phyloP scores from a whole-genome alignment of 352 stramenopile genomes.

The Globisporangium radiosum region DNA sequence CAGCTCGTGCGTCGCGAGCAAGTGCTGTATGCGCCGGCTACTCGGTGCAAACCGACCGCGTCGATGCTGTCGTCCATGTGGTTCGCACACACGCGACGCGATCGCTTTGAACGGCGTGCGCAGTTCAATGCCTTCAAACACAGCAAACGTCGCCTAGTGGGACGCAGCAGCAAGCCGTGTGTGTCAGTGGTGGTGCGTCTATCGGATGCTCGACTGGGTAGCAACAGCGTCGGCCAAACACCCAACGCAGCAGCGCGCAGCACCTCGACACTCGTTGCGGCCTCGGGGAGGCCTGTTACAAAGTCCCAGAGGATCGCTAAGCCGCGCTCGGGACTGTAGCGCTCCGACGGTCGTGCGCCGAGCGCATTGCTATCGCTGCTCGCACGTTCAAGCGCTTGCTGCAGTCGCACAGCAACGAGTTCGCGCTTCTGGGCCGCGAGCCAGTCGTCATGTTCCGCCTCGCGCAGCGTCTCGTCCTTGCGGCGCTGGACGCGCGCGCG shows the following conservation, averaged over 20 bases:
- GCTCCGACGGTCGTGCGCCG: background rate
- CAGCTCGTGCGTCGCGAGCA: constrained; percentile 16
- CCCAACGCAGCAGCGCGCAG: background rate
- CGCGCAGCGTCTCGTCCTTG: constrained; percentile 35
- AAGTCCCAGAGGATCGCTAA: constrained; percentile 50
- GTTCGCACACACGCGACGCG: constrained; percentile 21
- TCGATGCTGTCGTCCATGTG: constrained; percentile 18
- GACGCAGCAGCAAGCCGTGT: no score
- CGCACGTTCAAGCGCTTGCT: constrained; percentile 26
- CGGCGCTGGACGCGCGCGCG: constrained; percentile 37
- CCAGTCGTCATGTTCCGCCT: constrained; percentile 41
- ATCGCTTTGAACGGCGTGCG: constrained; percentile 40
- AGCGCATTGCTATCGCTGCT: background rate
- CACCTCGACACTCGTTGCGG: constrained; percentile 29
- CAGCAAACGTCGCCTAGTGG: constrained; percentile 30
- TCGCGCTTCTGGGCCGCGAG: constrained; percentile 46
- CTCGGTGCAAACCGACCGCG: constrained; percentile 25
- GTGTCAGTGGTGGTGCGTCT: constrained; percentile 5
- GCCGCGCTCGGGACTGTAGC: constrained; percentile 29
- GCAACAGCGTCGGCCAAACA: no score
- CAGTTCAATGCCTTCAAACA: constrained; percentile 31
- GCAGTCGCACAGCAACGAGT: constrained; percentile 29
- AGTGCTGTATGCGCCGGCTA: constrained; percentile 17
- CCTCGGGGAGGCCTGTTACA: constrained; percentile 17
- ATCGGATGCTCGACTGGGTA: background rate